Base-by-base conservation (phyloP, 1,284 basidiomycete species). In the Inonotus hispidus region DNA sequence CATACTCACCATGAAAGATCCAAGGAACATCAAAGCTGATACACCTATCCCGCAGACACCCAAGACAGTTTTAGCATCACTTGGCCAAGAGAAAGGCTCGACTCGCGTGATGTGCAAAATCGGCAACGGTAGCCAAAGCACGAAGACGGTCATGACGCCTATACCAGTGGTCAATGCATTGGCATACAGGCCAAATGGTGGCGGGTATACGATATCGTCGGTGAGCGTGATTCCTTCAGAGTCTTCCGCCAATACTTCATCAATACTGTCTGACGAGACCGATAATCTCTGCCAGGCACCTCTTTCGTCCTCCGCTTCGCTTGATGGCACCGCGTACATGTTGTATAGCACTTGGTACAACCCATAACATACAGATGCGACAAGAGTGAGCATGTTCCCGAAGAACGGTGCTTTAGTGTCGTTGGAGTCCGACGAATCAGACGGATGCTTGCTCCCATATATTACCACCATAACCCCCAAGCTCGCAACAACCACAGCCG, bases 331-430 rank as follows among this genome's bases (percentile, higher is more conserved):
- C 16, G 82, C 83, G 66, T 90, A 84, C 68, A 80, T 83, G 75
- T 93, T 93, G 81, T 94, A 93, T 58, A 90, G 71, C 46, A 93
- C 90, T 76, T 83, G 88, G 67, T 93, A 93, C 4, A 89, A 72
- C 3, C 82, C 88, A 68, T 87, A 90, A 1, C 75, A 72, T 54
- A 93, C 66, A 7, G 89, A 88, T 0, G 88, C 90, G 16, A 82
- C 64, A 27, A 93, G 78, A 0, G 88, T 89, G 59, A 94, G 69
- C 19, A 87, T 66, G 68, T 92, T 84, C 23, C 92, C 92, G n/a
- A 88, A 53, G n/a, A 92, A 72, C n/a, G 87, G 83, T 0, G 68
- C 62, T 45, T 50, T 66, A 11, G 62, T 57, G 46, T 64, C 56
- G 49, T 69, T 67, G 3, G 68, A 59, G 29, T 64, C 59, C 16